Percentiles rank a stretch among this genome's conserved stretches.
Evolutionary conservation across 352 stramenopile species (phyloP).

Genomic region (Pythium dissotocum): DNA sequence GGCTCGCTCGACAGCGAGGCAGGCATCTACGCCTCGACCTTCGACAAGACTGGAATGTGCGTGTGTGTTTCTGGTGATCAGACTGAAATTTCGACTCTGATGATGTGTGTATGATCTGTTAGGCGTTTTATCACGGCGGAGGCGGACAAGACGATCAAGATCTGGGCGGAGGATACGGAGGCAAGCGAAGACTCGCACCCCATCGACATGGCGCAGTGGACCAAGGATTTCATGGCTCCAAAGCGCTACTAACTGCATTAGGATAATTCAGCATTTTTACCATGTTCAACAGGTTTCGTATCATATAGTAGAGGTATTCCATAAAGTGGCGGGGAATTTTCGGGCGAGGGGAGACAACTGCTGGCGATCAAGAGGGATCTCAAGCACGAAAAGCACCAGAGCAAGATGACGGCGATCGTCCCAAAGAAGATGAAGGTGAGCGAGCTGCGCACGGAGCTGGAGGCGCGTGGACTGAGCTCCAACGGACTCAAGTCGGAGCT

Average conservation of each 20-base stretch:
- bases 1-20: constrained; percentile 98
- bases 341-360: constrained; percentile 7
- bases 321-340: constrained; percentile 32
- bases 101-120: neutral
- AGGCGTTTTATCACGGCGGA: constrained; percentile 98
- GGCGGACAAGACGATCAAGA: constrained; percentile 99
- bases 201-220: constrained; percentile 98
- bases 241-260: constrained; percentile 67
- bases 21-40: constrained; percentile 95
- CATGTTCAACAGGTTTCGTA: constrained; percentile 14
- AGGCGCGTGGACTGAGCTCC: constrained; percentile 77
- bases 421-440: constrained; percentile 93
- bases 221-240: constrained; percentile 90
- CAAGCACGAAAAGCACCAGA: neutral
- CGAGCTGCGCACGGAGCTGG: constrained; percentile 83
- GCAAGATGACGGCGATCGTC: constrained; percentile 61
- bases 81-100: constrained; percentile 7
- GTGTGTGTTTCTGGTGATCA: constrained; percentile 21
- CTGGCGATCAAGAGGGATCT: neutral
- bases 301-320: constrained; percentile 25
- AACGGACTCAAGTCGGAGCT: constrained; percentile 89
- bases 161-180: constrained; percentile 96
- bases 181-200: constrained; percentile 96
- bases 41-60: constrained; percentile 96
- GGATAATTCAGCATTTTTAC: constrained; percentile 17